Evolutionary conservation across 495 filamentous ascomycete genomes (phyloP).

Genomic region (Aspergillus sclerotioniger): DNA sequence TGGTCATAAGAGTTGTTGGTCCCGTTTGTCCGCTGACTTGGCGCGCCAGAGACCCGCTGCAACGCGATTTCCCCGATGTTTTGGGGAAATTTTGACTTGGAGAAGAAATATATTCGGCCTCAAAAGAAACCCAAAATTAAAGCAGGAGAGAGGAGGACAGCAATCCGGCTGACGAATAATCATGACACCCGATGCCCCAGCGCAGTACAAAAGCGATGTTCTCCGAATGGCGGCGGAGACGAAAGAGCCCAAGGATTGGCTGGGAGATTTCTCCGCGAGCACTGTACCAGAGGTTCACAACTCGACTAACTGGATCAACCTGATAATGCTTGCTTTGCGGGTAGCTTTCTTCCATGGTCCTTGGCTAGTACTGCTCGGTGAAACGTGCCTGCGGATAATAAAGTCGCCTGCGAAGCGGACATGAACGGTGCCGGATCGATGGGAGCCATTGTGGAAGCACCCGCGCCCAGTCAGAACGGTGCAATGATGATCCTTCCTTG

Average conservation of each 20-base stretch:
- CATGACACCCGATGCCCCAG: background rate
- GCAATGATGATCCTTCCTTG: background rate
- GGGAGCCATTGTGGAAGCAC: background rate
- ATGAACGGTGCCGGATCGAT: background rate
- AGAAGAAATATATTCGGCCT: background rate
- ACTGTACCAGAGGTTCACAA: conserved; percentile 1
- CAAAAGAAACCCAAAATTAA: background rate
- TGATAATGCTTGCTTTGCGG: background rate
- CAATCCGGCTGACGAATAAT: background rate
- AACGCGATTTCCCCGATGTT: background rate
- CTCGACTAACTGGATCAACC: background rate
- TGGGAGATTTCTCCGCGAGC: conserved; percentile 21
- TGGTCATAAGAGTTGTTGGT: background rate
- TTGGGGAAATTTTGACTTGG: background rate
- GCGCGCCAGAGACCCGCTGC: background rate
- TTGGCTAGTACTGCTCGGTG: background rate
- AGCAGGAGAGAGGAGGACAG: background rate
- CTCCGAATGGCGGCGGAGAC: conserved; percentile 11
- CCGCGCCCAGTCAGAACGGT: conserved; percentile 8
- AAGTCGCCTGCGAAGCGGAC: background rate
- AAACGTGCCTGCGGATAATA: background rate
- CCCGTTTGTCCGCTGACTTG: background rate
- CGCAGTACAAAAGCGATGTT: conserved; percentile 1
- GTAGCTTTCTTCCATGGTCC: background rate
- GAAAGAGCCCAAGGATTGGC: conserved; percentile 16